A percentile compares a stretch with the other conserved stretches of the same genome.
Evolutionary conservation across 2,329 filamentous ascomycete genomes (phyloP).

Genomic region (Talaromyces sp.): DNA sequence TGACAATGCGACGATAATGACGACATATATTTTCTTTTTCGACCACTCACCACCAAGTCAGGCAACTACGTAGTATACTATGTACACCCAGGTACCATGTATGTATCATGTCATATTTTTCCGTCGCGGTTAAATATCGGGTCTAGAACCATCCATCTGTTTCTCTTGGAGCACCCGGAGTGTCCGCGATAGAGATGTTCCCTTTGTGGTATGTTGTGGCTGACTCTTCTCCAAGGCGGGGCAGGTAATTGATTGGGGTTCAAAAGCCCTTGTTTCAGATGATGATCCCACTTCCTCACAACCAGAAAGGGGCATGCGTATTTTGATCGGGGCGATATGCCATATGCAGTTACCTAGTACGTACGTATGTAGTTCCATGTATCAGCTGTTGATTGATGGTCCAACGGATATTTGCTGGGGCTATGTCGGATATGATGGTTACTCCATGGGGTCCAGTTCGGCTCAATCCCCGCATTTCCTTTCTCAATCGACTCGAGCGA

Average conservation of each 20-base stretch:
- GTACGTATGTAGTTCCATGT: neutral
- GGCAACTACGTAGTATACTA: neutral
- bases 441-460: slow-evolving; percentile 1
- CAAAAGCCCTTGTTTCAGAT: slow-evolving; percentile 2
- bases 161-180: neutral
- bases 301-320: neutral
- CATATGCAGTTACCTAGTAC: neutral
- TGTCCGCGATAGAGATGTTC: neutral
- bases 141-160: neutral
- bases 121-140: neutral
- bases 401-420: neutral
- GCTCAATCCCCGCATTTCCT: neutral
- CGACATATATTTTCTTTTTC: slow-evolving; percentile 2
- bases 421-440: neutral
- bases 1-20: neutral
- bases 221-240: neutral
- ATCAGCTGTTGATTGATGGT: neutral
- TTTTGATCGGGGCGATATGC: neutral
- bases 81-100: too few relatives aligned
- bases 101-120: neutral
- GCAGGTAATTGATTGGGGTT: neutral
- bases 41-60: neutral
- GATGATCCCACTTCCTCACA: neutral
- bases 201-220: neutral
- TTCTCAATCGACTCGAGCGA: neutral